These are phyloP conservation scores for Pyrenophora graminea DNA, from an alignment of 2,329 filamentous ascomycete species.

Conservation along the genomic window DNA sequence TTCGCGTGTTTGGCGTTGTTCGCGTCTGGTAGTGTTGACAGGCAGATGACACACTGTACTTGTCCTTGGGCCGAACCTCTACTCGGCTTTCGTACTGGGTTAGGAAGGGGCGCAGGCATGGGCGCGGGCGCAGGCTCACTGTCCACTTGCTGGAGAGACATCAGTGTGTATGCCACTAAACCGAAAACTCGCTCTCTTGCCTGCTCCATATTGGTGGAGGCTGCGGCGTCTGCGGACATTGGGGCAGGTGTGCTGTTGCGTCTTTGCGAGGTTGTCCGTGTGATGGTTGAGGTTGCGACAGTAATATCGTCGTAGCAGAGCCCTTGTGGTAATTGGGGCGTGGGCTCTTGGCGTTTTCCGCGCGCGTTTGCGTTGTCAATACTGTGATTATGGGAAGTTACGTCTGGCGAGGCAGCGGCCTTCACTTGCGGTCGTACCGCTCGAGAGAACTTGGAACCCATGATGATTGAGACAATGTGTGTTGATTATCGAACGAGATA, in stretches of 20 bases:
- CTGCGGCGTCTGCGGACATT: neutral
- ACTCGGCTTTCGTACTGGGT: neutral
- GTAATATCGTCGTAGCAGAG: constrained; percentile 15
- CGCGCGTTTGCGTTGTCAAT: constrained; percentile 15
- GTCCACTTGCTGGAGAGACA: constrained; percentile 11
- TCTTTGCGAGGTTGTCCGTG: constrained; percentile 2
- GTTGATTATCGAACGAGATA: neutral
- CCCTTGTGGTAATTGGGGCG: neutral
- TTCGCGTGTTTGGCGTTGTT: constrained; percentile 8
- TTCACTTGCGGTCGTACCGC: constrained; percentile 23
- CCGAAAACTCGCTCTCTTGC: neutral
- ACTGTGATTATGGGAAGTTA: constrained; percentile 18
- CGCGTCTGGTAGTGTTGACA: constrained; percentile 11
- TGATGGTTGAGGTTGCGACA: constrained; percentile 4
- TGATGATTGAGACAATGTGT: constrained; percentile 11
- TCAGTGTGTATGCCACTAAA: constrained; percentile 11
- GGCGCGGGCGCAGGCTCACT: neutral
- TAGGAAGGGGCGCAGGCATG: neutral
- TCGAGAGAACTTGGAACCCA: constrained; percentile 37
- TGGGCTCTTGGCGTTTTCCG: constrained; percentile 14
- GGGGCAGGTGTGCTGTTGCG: constrained; percentile 21
- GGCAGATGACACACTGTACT: constrained; percentile 32
- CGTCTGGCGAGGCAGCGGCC: constrained; percentile 20
- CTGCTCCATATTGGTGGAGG: constrained; percentile 1
- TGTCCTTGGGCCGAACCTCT: neutral